A percentile compares a stretch with the other conserved stretches of the same genome.
phyloP scores from a whole-genome alignment of 768 basidiomycete species.

The Pleurotus citrinopileatus region DNA sequence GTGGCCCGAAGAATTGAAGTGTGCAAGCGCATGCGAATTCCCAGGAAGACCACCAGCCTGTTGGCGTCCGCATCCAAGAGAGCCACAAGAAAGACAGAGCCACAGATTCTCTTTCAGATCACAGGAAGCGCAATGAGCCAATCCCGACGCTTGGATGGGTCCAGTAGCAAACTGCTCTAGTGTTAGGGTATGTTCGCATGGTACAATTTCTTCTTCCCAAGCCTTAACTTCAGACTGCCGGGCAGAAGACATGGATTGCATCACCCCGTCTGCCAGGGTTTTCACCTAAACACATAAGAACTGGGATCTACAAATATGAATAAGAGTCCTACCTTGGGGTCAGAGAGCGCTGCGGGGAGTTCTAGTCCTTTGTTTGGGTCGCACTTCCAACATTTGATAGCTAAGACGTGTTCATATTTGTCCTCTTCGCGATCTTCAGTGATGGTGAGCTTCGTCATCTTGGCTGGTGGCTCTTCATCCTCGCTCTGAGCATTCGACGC shows the following conservation, averaged over 20 bases:
- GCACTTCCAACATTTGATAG: conserved; percentile 77
- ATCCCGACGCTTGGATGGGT: conserved; percentile 54
- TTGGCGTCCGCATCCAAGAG: conserved; percentile 83
- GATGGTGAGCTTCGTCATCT: conserved; percentile 90
- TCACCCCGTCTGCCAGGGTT: conserved; percentile 59
- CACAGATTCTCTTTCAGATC: conserved; percentile 90
- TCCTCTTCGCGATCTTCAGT: conserved; percentile 85
- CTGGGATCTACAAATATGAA: neutral
- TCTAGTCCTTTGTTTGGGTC: conserved; percentile 46
- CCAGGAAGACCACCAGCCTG: conserved; percentile 82
- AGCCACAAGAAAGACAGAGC: conserved; percentile 92
- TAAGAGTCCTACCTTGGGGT: conserved; percentile 27
- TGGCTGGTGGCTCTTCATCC: conserved; percentile 80
- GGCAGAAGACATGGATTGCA: conserved; percentile 83
- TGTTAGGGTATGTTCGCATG: conserved; percentile 78
- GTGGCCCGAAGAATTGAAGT: conserved; percentile 72
- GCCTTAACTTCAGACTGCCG: conserved; percentile 94
- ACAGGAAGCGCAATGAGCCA: conserved; percentile 80
- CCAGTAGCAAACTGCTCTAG: conserved; percentile 42
- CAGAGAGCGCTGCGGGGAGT: conserved; percentile 34
- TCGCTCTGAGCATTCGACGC: conserved; percentile 45
- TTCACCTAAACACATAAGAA: conserved; percentile 38
- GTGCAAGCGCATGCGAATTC: conserved; percentile 85
- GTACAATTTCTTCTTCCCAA: conserved; percentile 91
- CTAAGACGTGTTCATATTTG: conserved; percentile 68